Base-by-base conservation (phyloP, 164 flowering plant species). In the Euptelea pleiosperma region DNA sequence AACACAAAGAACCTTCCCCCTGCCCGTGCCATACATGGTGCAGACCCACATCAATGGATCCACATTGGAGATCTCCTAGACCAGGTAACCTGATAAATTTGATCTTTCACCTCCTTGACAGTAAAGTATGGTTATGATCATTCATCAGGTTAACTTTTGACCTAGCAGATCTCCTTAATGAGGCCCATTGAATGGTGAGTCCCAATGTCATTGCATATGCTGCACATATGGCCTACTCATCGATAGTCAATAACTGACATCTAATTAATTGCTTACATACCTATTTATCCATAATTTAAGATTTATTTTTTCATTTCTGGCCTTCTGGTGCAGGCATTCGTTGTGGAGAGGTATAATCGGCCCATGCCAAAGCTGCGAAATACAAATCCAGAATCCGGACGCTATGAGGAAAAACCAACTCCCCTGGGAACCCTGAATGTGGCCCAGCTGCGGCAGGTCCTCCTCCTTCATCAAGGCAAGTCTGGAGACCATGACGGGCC, bases 321-420 rank as follows among this genome's bases (percentile, higher is more conserved):
- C 10, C 8, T 59, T 16, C 14, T 63, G 22, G 46, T 66, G 51
- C 85, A 87, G 98, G 89, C 93, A 28, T 60, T 52, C 14, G 73
- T 89, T 46, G 85, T 79, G 57, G 86, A 85, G 59, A 85, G 45
- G 34, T 79, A 80, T 43, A 70, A 72, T 6, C 72, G 91, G 60
- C 96, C 98, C 28, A 56, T 87, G 85, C 96, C 98, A 37, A 92
- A 86, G 62, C 74, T 84, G 60, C 80, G 96, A 14, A 77, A 75
- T 47, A 80, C 98, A 40, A 79, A 62, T 29, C 67, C 78, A 40
- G 95, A 75, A n/a, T 76, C 81, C 9, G 62, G 76, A 26, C 67
- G 75, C 33, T 77, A 77, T 40, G 93, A 82, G 64, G 81, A 78
- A 47, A 81, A 70, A 57, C 71, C 81, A 11, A 79, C 62, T 57